A percentile compares a stretch with the other conserved stretches of the same genome.
Evolutionary conservation across 225 moss, liverwort and hornwort genomes (phyloP).

Genomic region (Neckera pumila): DNA sequence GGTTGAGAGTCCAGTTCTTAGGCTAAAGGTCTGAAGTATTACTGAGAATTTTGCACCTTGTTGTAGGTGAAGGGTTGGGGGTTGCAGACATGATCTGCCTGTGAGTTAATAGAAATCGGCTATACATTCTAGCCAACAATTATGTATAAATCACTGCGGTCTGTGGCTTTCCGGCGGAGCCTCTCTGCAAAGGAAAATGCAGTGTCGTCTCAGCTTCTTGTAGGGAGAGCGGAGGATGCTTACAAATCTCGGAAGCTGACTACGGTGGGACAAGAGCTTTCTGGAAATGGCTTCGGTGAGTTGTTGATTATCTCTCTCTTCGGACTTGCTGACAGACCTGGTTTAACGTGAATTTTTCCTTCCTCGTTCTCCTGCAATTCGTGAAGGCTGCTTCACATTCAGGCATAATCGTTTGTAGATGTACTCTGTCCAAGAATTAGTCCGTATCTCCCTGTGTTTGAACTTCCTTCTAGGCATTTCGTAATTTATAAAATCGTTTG

Average conservation of each 20-base stretch:
- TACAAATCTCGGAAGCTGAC: not conserved
- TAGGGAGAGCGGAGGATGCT: not conserved
- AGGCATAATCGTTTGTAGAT: not conserved
- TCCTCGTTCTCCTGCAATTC: not conserved
- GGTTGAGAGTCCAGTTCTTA: not conserved
- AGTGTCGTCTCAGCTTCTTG: conserved; percentile 7
- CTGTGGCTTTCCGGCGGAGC: conserved; percentile 15
- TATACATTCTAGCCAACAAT: not conserved
- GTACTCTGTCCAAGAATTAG: not conserved
- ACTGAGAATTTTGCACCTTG: not conserved
- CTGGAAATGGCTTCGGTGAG: conserved; percentile 7
- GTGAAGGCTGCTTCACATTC: not conserved
- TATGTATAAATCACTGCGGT: conserved; percentile 23
- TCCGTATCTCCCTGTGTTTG: not conserved
- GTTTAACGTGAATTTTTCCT: not conserved
- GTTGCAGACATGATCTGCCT: not conserved
- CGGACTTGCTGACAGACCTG: not conserved
- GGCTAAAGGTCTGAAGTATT: not conserved
- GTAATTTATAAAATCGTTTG: not conserved
- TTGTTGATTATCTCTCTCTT: not conserved
- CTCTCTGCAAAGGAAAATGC: conserved; percentile 1
- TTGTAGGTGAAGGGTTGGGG: not conserved
- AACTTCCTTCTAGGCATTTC: not conserved
- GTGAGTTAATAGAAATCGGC: conserved; percentile 6
- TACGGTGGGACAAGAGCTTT: conserved; percentile 6